Evolutionary conservation across 2,329 filamentous ascomycete genomes (phyloP), one percentile per base, ranked within the genome.

Genomic region (Penicillium oxalicum): DNA sequence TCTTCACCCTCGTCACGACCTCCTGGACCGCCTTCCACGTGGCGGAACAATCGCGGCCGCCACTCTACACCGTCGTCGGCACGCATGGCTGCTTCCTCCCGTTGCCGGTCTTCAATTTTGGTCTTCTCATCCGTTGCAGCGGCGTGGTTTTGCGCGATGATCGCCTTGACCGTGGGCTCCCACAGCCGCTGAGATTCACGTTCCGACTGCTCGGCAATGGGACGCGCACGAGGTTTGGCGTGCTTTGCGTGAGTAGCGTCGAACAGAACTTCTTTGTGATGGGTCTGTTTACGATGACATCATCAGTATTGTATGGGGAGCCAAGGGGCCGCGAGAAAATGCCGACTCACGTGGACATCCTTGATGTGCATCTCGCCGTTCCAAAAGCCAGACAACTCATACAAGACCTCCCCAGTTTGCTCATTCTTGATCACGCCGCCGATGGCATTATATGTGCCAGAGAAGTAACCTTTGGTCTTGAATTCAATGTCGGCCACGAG

Each of bases 381-480:
- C 93, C 93, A 98, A 47, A 91, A 74, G 1, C 93, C 93, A 1
- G 88, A 94, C 5, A 98, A 76, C 68, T 98, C 93, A 63, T 83
- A 97, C n/a, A 96, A 76, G 5, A 85, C 73, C 68, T 96, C 91
- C 32, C 88, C 90, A 0, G 88, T 91, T 64, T 84, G 83, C 56
- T 91, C 88, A 58, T 91, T 88, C 70, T 86, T 95, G 72, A 98
- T 95, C 36, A 78, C 83, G 7, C 93, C 93, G 7, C 89, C 90
- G 61, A 98, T 95, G 34, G 90, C 89, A 64, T 98, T 96, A 71
- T 98, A 98, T 1, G 88, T 93, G 6, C 93, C 93, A 45, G 89
- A 86, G 56, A 98, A 91, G 80, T 94, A 98, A 4, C 93, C 93
- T 71, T 97, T 97, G 45, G 89, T 94, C 74, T 97, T 97, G 79